These are phyloP conservation scores for Turritis glabra DNA, from an alignment of 345 rosid species.

Conservation along the genomic window DNA sequence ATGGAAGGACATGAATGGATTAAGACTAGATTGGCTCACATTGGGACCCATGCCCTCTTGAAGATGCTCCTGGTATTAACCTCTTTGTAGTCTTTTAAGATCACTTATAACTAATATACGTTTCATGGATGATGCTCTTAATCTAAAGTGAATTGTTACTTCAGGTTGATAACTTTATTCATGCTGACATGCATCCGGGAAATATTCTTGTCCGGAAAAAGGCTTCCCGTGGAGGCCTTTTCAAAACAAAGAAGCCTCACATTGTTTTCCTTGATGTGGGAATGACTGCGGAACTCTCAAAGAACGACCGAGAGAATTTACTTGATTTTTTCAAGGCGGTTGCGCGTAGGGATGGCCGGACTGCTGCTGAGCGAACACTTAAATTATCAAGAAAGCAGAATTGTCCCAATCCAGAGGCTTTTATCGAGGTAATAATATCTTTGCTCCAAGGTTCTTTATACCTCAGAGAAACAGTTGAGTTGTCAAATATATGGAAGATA, in stretches of 20 bases:
- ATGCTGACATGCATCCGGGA: constrained; percentile 99
- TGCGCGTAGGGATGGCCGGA: constrained; percentile 83
- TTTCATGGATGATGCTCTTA: neutral
- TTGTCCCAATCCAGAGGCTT: constrained; percentile 87
- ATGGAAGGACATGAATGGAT: constrained; percentile 72
- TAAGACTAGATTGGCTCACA: constrained; percentile 88
- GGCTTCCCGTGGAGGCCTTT: constrained; percentile 65
- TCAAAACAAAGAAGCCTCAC: constrained; percentile 88
- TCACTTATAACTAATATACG: constrained; percentile 10
- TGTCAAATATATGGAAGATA: constrained; percentile 1
- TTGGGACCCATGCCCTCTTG: constrained; percentile 95
- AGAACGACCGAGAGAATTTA: constrained; percentile 72
- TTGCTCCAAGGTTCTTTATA: neutral
- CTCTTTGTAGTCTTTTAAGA: neutral
- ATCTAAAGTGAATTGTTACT: constrained; percentile 19
- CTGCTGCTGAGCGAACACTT: constrained; percentile 77
- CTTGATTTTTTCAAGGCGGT: constrained; percentile 86
- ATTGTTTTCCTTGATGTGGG: constrained; percentile 95
- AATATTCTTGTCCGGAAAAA: constrained; percentile 83
- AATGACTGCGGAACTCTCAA: constrained; percentile 95
- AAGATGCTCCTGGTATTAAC: constrained; percentile 91
- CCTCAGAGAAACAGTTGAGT: neutral
- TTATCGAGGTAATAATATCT: constrained; percentile 55
- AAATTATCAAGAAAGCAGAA: constrained; percentile 76
- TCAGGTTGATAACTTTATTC: constrained; percentile 98